Evolutionary conservation across 176 grass and related monocot species (phyloP).

Genomic region (Hordeum marinum): DNA sequence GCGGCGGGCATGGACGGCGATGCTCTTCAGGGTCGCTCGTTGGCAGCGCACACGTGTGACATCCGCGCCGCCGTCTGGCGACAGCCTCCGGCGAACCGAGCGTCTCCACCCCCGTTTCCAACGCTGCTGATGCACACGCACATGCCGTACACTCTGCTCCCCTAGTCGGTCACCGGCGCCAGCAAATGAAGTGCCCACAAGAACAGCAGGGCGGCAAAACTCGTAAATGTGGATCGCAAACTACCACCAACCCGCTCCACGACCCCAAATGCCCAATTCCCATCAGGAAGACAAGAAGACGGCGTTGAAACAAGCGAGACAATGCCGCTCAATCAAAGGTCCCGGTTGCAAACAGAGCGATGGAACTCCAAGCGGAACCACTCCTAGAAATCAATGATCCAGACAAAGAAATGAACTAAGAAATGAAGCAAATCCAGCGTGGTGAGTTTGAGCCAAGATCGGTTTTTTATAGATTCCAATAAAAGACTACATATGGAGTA

Average conservation of each 20-base stretch:
- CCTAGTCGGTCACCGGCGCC: not conserved
- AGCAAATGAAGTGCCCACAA: not conserved
- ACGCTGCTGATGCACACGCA: too few species aligned
- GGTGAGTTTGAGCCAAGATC: too few species aligned
- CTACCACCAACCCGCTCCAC: not conserved
- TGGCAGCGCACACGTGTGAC: too few species aligned
- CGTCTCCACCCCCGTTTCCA: too few species aligned
- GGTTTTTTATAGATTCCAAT: too few species aligned
- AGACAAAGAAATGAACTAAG: not conserved
- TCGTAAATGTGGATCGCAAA: conserved; percentile 19
- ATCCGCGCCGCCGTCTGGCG: too few species aligned
- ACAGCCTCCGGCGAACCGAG: too few species aligned
- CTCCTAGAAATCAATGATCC: not conserved
- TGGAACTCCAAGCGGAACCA: not conserved
- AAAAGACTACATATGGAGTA: too few species aligned
- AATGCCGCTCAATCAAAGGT: conserved; percentile 33
- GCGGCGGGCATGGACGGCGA: too few species aligned
- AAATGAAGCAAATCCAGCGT: conserved; percentile 6
- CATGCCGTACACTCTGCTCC: too few species aligned
- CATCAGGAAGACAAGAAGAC: not conserved
- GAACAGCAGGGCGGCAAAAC: not conserved
- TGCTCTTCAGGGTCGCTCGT: too few species aligned
- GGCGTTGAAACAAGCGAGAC: not conserved
- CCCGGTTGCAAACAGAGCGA: not conserved
- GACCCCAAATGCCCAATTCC: not conserved